phyloP scores from a whole-genome alignment of 768 basidiomycete species.

The Sporobolomyces roseus region DNA sequence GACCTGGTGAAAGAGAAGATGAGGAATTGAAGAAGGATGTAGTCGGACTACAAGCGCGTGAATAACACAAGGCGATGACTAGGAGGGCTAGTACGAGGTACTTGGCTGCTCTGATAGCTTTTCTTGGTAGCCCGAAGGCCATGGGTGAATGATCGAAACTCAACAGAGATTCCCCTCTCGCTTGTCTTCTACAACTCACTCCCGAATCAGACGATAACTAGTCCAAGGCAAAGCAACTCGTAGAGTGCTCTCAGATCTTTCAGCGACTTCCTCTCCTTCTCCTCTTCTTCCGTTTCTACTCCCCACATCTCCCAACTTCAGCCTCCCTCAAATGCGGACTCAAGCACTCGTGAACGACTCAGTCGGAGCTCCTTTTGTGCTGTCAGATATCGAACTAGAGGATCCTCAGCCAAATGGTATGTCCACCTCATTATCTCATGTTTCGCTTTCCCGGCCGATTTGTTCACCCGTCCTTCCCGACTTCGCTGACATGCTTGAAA shows the following conservation, averaged over 20 bases:
- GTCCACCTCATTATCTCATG: too few species aligned
- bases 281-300: too few species aligned
- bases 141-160: constrained; percentile 9
- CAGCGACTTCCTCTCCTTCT: too few species aligned
- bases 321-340: constrained; percentile 20
- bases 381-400: constrained; percentile 29
- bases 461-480: too few species aligned
- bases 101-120: not conserved
- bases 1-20: not conserved
- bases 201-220: too few species aligned
- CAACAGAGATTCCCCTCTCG: not conserved
- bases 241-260: too few species aligned
- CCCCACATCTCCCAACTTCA: too few species aligned
- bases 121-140: constrained; percentile 23
- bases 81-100: constrained; percentile 22
- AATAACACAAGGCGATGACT: constrained; percentile 19
- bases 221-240: too few species aligned
- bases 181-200: not conserved
- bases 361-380: constrained; percentile 2
- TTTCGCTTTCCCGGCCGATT: too few species aligned
- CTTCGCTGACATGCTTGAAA: not conserved
- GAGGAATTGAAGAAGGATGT: not conserved
- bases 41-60: constrained; percentile 6
- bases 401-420: constrained; percentile 27
- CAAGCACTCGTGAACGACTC: constrained; percentile 19